Evolutionary conservation across 345 rosid genomes (phyloP), one percentile per base, ranked within the genome.

Genomic region (Carallia pectinifolia): DNA sequence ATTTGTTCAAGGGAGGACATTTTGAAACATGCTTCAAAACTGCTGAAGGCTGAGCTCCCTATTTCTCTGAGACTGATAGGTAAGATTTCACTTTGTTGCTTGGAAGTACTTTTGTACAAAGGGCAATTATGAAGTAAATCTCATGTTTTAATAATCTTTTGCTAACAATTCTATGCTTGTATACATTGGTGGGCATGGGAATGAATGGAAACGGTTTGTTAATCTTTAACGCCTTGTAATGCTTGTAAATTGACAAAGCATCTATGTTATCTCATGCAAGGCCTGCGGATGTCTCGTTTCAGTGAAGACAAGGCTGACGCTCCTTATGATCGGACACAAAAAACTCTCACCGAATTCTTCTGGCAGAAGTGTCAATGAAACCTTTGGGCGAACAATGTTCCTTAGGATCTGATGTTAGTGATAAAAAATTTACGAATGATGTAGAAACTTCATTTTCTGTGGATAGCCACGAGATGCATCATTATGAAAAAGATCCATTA

Each of bases 11-110:
- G 84, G 47, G 84, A 86, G 58, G 98, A 87, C 66, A 86, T 95
- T 60, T 73, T 90, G 82, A 87, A 83, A 71, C 68, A 85, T 79
- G 97, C 91, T 66, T 82, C 83, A 5, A 87, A 86, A 78, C 83
- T 95, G 80, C 85, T 95, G 53, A 89, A 84, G 83, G 96, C 92
- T 47, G 99, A 94, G 79, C 90, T 92, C 86, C 99, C 99, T 60
- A 67, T 86, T 79, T 90, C 99, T 36, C 66, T 90, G 72, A 84
- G 99, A 81, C 76, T 95, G 70, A 87, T 95, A 69, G 99, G 97
- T 94, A 72, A 53, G 69, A 30, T 56, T 71, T 29, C 5, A 6
- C 23, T 23, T 23, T 23, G 23, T 23, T 23, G 23, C 23, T 23
- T 23, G 23, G 23, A 23, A 23, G 23, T 23, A 23, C 23, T 23